phyloP scores from a whole-genome alignment of 2,329 filamentous ascomycete species.

The Sporothrix humicola region DNA sequence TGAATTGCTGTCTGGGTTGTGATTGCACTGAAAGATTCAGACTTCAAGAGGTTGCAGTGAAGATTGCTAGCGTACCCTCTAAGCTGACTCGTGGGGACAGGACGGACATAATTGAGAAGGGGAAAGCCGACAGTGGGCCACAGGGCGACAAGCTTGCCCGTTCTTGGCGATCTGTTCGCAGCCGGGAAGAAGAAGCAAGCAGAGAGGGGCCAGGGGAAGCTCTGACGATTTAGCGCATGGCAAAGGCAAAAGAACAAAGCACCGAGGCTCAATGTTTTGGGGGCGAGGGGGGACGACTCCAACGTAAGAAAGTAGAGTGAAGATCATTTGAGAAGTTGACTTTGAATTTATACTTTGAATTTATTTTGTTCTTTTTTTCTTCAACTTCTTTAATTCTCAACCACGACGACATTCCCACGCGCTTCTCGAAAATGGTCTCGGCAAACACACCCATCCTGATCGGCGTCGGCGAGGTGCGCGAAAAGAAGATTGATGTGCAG shows the following conservation, averaged over 20 bases:
- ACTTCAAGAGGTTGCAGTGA: not conserved
- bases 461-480: conserved; percentile 34
- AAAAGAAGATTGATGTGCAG: conserved; percentile 25
- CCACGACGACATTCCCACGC: not conserved
- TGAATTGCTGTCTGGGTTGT: not conserved
- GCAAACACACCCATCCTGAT: conserved; percentile 33
- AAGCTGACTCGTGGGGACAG: not conserved
- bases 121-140: not conserved
- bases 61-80: not conserved
- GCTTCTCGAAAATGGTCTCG: no score
- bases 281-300: not conserved
- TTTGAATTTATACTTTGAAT: not conserved
- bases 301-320: no score
- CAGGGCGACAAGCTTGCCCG: not conserved
- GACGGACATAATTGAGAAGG: not conserved
- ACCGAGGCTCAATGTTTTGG: conserved; percentile 8
- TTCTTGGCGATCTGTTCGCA: not conserved
- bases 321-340: not conserved
- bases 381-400: not conserved
- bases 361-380: not conserved
- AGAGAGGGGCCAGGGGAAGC: not conserved
- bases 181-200: not conserved
- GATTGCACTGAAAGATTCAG: not conserved
- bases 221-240: not conserved
- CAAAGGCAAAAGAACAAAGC: not conserved